These are phyloP conservation scores for Phoma sp. DNA, from an alignment of 2,329 filamentous ascomycete genomes.

Conservation along the genomic window DNA sequence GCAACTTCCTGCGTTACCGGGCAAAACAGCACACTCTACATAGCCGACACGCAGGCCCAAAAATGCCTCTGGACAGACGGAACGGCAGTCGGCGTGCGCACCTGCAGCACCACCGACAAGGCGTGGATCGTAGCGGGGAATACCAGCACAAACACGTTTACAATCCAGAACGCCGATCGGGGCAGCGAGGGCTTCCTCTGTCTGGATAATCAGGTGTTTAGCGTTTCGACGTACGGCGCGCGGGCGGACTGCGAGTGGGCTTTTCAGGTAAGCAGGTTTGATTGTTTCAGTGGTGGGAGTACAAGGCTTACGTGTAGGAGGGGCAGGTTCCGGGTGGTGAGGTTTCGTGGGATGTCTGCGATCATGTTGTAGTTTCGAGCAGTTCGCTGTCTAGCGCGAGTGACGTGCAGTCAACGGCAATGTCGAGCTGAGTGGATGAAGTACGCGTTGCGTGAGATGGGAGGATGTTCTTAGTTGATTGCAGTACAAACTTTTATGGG, in stretches of 20 bases:
- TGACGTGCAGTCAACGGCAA: no score
- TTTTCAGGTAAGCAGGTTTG: neutral
- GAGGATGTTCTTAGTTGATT: neutral
- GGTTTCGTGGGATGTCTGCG: neutral
- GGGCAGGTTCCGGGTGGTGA: neutral
- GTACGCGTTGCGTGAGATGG: no score
- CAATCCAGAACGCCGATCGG: neutral
- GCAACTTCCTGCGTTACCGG: neutral
- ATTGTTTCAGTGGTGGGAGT: no score
- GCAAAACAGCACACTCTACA: neutral
- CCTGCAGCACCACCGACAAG: neutral
- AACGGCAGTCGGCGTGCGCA: neutral
- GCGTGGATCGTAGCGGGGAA: neutral
- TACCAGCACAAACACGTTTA: neutral
- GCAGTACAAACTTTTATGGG: neutral
- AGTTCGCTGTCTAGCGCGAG: no score
- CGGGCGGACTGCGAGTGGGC: neutral
- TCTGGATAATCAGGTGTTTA: neutral
- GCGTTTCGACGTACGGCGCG: neutral
- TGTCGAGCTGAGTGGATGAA: no score
- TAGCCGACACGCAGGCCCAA: neutral
- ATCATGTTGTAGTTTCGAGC: no score
- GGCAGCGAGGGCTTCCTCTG: neutral
- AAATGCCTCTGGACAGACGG: neutral
- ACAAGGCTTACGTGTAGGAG: no score